Evolutionary conservation across 2,329 filamentous ascomycete species (phyloP).

Genomic region (Fusarium vanettenii): DNA sequence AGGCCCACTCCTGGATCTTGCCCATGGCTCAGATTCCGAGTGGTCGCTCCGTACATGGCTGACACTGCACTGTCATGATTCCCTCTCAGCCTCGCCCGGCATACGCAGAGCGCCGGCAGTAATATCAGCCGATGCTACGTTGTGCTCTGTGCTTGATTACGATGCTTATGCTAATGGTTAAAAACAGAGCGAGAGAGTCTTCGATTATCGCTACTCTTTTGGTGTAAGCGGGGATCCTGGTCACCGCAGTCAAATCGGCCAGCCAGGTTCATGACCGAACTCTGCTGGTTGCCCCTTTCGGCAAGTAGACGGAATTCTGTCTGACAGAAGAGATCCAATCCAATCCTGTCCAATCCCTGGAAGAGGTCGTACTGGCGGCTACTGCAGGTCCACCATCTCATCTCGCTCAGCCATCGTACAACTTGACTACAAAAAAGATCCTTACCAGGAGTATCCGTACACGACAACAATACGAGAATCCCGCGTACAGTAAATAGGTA

Average conservation of each 20-base stretch:
- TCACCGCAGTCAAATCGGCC: conserved; percentile 14
- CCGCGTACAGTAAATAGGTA: neutral
- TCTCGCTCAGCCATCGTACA: neutral
- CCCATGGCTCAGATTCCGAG: conserved; percentile 23
- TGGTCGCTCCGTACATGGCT: neutral
- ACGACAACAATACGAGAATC: neutral
- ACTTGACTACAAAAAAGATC: neutral
- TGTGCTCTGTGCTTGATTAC: conserved; percentile 3
- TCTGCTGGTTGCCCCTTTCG: conserved; percentile 12
- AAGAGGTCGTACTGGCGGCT: conserved; percentile 4
- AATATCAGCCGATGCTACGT: neutral
- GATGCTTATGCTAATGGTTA: neutral
- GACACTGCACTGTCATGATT: neutral
- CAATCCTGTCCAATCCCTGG: neutral
- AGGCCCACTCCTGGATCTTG: conserved; percentile 17
- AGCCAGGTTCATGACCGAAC: conserved; percentile 26
- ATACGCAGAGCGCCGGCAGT: conserved; percentile 1
- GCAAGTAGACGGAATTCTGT: conserved; percentile 8
- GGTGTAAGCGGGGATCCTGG: conserved; percentile 12
- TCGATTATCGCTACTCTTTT: neutral
- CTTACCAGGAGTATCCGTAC: neutral
- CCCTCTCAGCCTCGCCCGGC: conserved; percentile 13
- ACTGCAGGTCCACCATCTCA: conserved; percentile 13
- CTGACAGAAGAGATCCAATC: conserved; percentile 5
- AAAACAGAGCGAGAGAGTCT: neutral